phyloP scores from a whole-genome alignment of 1,139 yeast species.

The Sugiyamaella neomexicana region DNA sequence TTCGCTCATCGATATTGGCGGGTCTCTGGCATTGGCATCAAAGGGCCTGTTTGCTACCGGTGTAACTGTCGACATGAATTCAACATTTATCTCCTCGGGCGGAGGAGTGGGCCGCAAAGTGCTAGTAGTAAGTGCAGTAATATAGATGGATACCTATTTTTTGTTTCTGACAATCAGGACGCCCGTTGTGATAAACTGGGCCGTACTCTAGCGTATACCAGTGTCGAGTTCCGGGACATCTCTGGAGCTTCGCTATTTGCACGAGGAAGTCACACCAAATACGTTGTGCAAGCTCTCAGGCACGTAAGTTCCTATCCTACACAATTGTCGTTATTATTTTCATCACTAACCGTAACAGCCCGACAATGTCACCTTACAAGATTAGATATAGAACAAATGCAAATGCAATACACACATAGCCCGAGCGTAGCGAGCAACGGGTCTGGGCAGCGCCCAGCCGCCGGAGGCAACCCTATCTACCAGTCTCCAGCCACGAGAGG shows the following conservation, averaged over 20 bases:
- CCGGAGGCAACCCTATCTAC: conserved; percentile 2
- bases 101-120: conserved; percentile 41
- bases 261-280: conserved; percentile 48
- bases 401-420: background rate
- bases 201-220: conserved; percentile 45
- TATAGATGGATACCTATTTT: too few species aligned
- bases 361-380: conserved; percentile 11
- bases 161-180: conserved; percentile 1
- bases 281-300: conserved; percentile 41
- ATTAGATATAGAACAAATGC: conserved; percentile 2
- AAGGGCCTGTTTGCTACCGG: conserved; percentile 47
- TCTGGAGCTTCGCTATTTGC: conserved; percentile 40
- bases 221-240: conserved; percentile 39
- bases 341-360: conserved; percentile 3
- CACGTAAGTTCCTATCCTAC: conserved; percentile 41
- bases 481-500: too few species aligned
- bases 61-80: conserved; percentile 46
- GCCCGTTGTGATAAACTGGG: conserved; percentile 41
- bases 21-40: conserved; percentile 48
- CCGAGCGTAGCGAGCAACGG: background rate
- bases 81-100: conserved; percentile 45
- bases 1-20: conserved; percentile 45
- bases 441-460: conserved; percentile 3
- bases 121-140: conserved; percentile 19
- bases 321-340: too few species aligned